Conservation (phyloP, 78 protist species). For the Dictyostelium brefeldianum region DNA sequence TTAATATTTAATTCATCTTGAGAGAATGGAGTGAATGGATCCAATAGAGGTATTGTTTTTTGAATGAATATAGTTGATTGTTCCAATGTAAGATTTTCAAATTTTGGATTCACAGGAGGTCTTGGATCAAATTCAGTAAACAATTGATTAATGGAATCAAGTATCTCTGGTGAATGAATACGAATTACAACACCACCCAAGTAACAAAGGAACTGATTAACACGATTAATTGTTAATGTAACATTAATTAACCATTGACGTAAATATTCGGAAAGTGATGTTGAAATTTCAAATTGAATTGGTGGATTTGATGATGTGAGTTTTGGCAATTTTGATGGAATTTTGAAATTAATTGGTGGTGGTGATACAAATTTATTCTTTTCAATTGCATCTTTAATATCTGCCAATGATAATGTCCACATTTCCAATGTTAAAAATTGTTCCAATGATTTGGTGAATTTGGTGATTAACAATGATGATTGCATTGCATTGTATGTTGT, state of each 20-base stretch:
- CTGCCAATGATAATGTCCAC: not conserved
- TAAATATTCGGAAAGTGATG: not conserved
- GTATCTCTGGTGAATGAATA: not conserved
- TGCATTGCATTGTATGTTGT: constrained; percentile 62
- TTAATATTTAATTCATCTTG: constrained; percentile 21
- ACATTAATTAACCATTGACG: constrained; percentile 29
- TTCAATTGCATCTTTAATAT: constrained; percentile 12
- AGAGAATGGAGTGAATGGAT: constrained; percentile 23
- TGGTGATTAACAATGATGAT: constrained; percentile 12
- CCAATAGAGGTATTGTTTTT: not conserved
- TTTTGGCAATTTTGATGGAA: constrained; percentile 23
- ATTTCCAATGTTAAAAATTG: constrained; percentile 10
- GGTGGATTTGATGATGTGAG: not conserved
- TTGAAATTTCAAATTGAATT: not conserved
- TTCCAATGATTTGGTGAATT: constrained; percentile 47
- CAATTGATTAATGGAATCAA: not conserved
- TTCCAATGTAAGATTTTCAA: not conserved
- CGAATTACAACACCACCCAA: constrained; percentile 67
- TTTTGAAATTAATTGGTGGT: constrained; percentile 64
- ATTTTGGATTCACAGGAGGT: constrained; percentile 24
- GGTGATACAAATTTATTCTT: constrained; percentile 64
- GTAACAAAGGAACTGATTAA: constrained; percentile 52
- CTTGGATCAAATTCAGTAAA: not conserved
- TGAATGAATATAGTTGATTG: constrained; percentile 12
- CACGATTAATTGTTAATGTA: constrained; percentile 39